Base-by-base conservation (phyloP, 1,284 basidiomycete species). In the Cutaneotrichosporon cyanovorans region DNA sequence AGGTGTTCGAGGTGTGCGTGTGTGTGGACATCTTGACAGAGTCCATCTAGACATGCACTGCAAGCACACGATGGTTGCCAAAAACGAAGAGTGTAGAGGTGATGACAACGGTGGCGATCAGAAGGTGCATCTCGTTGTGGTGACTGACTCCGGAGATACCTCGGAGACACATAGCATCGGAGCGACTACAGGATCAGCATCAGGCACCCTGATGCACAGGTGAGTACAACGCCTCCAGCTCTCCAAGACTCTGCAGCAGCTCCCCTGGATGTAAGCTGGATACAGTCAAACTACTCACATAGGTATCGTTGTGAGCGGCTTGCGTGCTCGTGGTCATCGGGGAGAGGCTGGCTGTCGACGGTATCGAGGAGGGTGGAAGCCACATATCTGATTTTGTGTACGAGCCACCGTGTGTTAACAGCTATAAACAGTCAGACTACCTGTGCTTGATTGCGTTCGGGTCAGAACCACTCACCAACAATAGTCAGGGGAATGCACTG, bases 401-500 rank as follows among this genome's bases (percentile, higher is more conserved):
- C 84, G 3, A 73, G 55, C 4, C 67, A 57, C 3, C 84, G 82
- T 10, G 85, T 85, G 63, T 89, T 90, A 37, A 86, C 87, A 8
- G 87, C 64, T 63, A 32, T 2, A 35, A 18, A 16, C 15, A 35
- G 34, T 9, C 30, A n/a, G n/a, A n/a, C n/a, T n/a, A n/a, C n/a
- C n/a, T n/a, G n/a, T n/a, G n/a, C n/a, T n/a, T n/a, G n/a, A n/a
- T n/a, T n/a, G 30, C 15, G 30, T 8, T 9, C 12, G 14, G 12
- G 20, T 37, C 7, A 14, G 5, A 20, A 23, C 12, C 15, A 58
- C 63, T 38, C 42, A 65, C 59, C 86, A 59, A 88, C 88, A 28
- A 84, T 85, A 66, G 87, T 85, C 47, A 89, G 88, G 6, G 86
- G 86, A 58, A 89, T 88, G 82, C 80, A 84, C 59, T 87, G 84